These are phyloP conservation scores for Solanum infundibuliforme DNA, from an alignment of 257 asterid genomes.

Conservation along the genomic window DNA sequence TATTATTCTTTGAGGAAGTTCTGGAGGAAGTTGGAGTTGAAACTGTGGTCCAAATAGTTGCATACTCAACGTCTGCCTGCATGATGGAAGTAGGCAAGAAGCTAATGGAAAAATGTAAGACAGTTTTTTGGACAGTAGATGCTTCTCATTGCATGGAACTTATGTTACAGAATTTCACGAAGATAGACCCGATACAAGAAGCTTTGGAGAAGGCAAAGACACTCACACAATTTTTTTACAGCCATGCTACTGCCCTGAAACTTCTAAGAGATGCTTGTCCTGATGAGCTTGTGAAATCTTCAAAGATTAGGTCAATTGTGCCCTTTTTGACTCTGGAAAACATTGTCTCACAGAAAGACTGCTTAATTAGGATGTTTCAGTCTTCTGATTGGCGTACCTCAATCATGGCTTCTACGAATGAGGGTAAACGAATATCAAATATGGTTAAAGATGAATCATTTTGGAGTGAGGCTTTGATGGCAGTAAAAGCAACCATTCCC, in stretches of 20 bases:
- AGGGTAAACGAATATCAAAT: constrained; percentile 26
- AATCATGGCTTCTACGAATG: constrained; percentile 3
- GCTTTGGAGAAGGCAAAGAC: constrained; percentile 32
- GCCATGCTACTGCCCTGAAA: constrained; percentile 11
- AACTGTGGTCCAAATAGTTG: constrained; percentile 45
- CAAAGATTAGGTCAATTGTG: constrained; percentile 11
- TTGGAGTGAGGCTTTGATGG: constrained; percentile 30
- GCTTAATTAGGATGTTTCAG: constrained; percentile 16
- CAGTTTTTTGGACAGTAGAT: constrained; percentile 49
- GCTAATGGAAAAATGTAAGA: constrained; percentile 23
- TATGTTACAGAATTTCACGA: constrained; percentile 37
- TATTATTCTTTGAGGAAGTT: constrained; percentile 17
- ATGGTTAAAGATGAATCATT: constrained; percentile 31
- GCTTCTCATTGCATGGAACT: constrained; percentile 49
- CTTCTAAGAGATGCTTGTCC: constrained; percentile 13
- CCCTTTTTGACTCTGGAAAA: constrained; percentile 47
- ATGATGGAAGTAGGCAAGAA: constrained; percentile 35
- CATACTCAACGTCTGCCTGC: constrained; percentile 34
- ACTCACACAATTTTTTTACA: constrained; percentile 26
- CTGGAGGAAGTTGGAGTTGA: constrained; percentile 30
- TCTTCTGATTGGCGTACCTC: constrained; percentile 17
- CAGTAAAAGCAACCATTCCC: constrained; percentile 38
- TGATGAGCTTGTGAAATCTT: constrained; percentile 15
- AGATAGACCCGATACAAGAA: constrained; percentile 8
- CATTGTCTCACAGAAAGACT: constrained; percentile 21